Conservation (phyloP, 495 filamentous ascomycete genomes). For the Cladorrhinum samala region DNA sequence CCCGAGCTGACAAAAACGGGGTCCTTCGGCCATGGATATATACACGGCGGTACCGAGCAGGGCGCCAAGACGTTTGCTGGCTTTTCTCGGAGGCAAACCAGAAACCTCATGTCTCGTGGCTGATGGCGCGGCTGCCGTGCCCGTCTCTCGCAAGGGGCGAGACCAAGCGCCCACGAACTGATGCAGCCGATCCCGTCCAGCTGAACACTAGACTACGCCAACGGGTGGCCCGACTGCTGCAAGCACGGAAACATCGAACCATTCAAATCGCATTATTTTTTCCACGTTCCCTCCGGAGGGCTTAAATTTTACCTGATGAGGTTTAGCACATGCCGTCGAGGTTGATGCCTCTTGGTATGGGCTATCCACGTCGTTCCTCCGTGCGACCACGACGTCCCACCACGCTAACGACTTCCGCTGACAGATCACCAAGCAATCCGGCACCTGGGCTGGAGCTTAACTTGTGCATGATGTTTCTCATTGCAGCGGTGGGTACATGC, state of each 20-base stretch:
- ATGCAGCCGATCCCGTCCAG: not conserved
- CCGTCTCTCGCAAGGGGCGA: not conserved
- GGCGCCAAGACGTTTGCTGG: not conserved
- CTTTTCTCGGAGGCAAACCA: not conserved
- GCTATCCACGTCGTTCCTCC: not conserved
- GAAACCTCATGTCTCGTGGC: conserved; percentile 2
- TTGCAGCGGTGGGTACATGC: not conserved
- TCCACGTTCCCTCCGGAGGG: not conserved
- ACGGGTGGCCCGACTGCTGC: not conserved
- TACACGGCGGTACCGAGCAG: not conserved
- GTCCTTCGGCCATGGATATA: not conserved
- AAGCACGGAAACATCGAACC: not conserved
- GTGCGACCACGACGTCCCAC: not conserved
- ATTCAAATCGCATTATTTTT: not conserved
- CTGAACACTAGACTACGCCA: conserved; percentile 2
- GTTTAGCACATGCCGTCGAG: not conserved
- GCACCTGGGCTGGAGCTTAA: not conserved
- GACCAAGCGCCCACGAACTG: not conserved
- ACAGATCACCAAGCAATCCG: not conserved
- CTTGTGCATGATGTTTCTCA: not conserved
- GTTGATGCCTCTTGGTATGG: not conserved
- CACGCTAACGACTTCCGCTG: not conserved
- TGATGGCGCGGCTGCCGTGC: not conserved
- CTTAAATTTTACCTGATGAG: not conserved
- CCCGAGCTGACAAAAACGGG: not conserved